A percentile compares a stretch with the other conserved stretches of the same genome.
These are phyloP conservation scores for Excoecaria agallocha DNA, from an alignment of 345 rosid species.

Conservation along the genomic window DNA sequence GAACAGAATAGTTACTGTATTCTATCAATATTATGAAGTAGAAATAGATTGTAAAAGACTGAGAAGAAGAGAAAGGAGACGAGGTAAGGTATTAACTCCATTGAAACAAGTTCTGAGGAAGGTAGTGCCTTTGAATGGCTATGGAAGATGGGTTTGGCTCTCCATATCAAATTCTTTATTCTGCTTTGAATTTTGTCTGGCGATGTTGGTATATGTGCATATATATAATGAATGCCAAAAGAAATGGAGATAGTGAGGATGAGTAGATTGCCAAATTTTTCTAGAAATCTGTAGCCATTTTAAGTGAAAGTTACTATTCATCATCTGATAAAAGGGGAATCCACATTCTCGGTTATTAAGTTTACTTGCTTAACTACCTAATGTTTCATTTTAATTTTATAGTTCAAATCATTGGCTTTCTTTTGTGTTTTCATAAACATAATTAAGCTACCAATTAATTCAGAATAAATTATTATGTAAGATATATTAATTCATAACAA, in stretches of 20 bases:
- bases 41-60: background rate
- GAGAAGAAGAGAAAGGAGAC: constrained; percentile 23
- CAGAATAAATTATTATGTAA: too few species aligned
- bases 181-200: too few species aligned
- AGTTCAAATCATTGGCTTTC: too few species aligned
- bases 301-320: background rate
- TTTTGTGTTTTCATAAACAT: too few species aligned
- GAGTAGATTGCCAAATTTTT: constrained; percentile 40
- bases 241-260: constrained; percentile 36
- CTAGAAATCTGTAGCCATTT: background rate
- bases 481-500: too few species aligned
- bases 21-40: too few species aligned
- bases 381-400: background rate
- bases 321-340: background rate
- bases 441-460: too few species aligned
- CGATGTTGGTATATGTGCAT: background rate
- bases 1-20: too few species aligned
- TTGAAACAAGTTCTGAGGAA: constrained; percentile 65
- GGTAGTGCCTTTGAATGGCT: constrained; percentile 41
- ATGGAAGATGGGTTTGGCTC: constrained; percentile 37
- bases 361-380: too few species aligned
- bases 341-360: background rate
- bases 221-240: too few species aligned
- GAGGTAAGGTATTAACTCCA: constrained; percentile 62
- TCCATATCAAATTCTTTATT: constrained; percentile 5